phyloP scores from a whole-genome alignment of 257 asterid genomes.

The Agastache rugosa region DNA sequence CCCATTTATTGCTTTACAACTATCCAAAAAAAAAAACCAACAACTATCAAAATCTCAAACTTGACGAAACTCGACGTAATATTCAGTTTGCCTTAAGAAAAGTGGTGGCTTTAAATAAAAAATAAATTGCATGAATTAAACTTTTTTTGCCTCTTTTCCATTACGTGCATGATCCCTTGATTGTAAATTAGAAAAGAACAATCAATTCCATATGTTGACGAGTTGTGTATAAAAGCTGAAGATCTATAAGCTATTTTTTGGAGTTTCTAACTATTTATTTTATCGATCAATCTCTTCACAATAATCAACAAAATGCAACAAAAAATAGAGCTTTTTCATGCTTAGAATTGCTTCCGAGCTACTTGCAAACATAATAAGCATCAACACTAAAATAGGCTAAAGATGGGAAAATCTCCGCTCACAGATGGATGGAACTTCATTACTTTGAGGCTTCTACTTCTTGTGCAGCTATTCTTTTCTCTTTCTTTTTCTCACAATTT shows the following conservation, averaged over 20 bases:
- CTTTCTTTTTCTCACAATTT: background rate
- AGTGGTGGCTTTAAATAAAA: background rate
- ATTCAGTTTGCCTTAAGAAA: background rate
- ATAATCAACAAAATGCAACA: background rate
- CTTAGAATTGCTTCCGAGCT: background rate
- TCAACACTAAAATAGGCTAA: background rate
- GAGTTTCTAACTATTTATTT: background rate
- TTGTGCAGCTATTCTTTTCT: background rate
- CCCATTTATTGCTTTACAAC: background rate
- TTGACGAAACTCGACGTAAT: background rate
- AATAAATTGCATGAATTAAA: background rate
- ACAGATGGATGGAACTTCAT: background rate
- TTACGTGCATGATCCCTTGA: background rate
- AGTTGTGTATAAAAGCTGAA: background rate
- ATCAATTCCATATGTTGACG: background rate
- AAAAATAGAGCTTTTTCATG: background rate
- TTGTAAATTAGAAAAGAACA: background rate
- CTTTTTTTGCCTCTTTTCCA: background rate
- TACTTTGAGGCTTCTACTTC: background rate
- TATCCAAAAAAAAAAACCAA: background rate
- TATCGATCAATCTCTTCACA: background rate
- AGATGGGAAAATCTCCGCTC: background rate
- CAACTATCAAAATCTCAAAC: background rate
- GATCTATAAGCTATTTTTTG: background rate
- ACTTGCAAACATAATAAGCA: background rate